These are phyloP conservation scores for Fusarium oligoseptatum DNA, from an alignment of 2,329 filamentous ascomycete genomes.

Conservation along the genomic window DNA sequence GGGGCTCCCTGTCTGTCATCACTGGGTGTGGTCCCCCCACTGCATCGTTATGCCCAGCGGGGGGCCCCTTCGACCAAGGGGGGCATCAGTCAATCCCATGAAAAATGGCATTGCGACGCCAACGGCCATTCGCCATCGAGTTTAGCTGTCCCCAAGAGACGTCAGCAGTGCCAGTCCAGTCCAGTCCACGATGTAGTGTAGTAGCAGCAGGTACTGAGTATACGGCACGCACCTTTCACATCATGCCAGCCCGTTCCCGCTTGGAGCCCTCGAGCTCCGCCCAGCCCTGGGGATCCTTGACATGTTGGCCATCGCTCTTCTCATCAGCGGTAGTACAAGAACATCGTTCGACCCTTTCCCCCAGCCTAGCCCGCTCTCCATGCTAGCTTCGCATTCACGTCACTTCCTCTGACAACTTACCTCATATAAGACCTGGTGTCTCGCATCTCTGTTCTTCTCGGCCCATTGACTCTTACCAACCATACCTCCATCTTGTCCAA, in stretches of 20 bases:
- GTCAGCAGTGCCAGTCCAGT: constrained; percentile 39
- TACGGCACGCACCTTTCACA: constrained; percentile 44
- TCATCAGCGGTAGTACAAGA: constrained; percentile 44
- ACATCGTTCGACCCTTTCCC: constrained; percentile 48
- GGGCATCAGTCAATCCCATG: constrained; percentile 47
- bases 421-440: constrained; percentile 43
- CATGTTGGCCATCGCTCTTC: constrained; percentile 43
- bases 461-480: constrained; percentile 23
- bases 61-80: constrained; percentile 29
- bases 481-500: constrained; percentile 8
- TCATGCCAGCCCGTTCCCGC: constrained; percentile 48
- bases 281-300: constrained; percentile 45
- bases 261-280: constrained; percentile 42
- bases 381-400: constrained; percentile 42
- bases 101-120: constrained; percentile 47
- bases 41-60: constrained; percentile 40
- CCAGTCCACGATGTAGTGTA: constrained; percentile 18
- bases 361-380: constrained; percentile 38
- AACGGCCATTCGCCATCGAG: constrained; percentile 46
- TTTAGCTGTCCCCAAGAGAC: constrained; percentile 45
- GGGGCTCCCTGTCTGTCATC: constrained; percentile 48
- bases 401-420: constrained; percentile 38
- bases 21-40: constrained; percentile 41
- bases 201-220: constrained; percentile 27
- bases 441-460: constrained; percentile 29